phyloP scores from a whole-genome alignment of 352 stramenopile species.

The Blastocystis sp. region DNA sequence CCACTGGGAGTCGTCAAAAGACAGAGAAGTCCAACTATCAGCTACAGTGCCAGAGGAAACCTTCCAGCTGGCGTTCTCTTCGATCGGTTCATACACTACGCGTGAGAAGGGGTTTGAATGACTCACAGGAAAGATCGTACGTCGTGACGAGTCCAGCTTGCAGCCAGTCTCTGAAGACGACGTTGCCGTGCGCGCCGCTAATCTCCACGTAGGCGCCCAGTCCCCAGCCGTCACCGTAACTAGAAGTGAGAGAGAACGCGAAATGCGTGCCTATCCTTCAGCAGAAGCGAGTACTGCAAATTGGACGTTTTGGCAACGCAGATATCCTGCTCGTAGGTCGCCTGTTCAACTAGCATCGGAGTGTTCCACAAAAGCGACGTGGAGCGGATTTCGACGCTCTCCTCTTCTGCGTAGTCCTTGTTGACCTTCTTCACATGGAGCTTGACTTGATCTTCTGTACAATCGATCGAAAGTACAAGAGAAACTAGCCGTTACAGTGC shows the following conservation, averaged over 20 bases:
- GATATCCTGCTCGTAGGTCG: neutral
- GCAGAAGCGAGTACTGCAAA: neutral
- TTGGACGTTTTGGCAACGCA: conserved; percentile 31
- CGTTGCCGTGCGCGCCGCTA: neutral
- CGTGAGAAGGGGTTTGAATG: neutral
- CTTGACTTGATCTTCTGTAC: neutral
- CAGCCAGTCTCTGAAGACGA: conserved; percentile 13
- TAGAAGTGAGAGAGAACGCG: neutral
- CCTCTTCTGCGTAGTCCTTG: neutral
- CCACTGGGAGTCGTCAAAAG: conserved; percentile 23
- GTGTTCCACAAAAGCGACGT: neutral
- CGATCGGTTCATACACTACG: conserved; percentile 49
- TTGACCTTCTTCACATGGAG: neutral
- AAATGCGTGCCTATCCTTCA: conserved; percentile 10
- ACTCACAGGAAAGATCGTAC: conserved; percentile 47
- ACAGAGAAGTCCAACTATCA: neutral
- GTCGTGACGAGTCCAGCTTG: neutral
- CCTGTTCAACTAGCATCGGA: neutral
- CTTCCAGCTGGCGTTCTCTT: conserved; percentile 39
- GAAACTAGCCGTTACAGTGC: neutral
- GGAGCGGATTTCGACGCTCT: neutral
- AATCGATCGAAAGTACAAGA: neutral
- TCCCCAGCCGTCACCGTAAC: conserved; percentile 20
- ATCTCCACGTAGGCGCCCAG: conserved; percentile 17
- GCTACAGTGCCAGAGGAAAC: neutral